Base-by-base conservation (phyloP, 441 rosid genomes). In the Manihot esculenta region DNA sequence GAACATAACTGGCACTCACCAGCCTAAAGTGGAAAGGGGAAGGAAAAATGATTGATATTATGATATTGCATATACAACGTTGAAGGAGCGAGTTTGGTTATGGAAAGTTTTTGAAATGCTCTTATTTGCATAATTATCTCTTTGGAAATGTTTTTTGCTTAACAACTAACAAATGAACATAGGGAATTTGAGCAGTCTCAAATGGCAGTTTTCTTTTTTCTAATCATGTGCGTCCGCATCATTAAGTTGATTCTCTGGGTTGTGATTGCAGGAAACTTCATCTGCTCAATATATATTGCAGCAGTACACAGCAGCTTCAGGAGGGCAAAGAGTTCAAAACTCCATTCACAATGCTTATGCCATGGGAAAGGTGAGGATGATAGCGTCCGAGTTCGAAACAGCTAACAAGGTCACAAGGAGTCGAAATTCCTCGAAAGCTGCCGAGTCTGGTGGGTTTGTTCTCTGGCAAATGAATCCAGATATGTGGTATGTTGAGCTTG, bases 401-500 rank as follows among this genome's bases (percentile, higher is more conserved):
- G 87, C 86, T 1, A 81, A 83, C 48, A 91, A 89, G 72, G 85
- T 83, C 45, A 82, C 83, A 8, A 89, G 66, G 76, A 84, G 76
- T 73, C 79, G 82, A 74, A 85, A 84, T 62, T 84, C 89, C 6
- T 85, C 92, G 1, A 91, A 85, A 78, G 85, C 86, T 23, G 86
- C 83, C 0, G 97, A 91, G 68, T 85, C 93, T 0, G 97, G 97
- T 61, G 87, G 93, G 21, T 91, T 91, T 78, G 94, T 91, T 21
- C 76, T 91, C 66, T 91, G 97, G 97, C 97, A 89, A 78, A 91
- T 91, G 97, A 86, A 80, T 69, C 93, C 97, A 1, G 92, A 87
- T 63, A 89, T 86, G 94, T 91, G 97, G 97, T 91, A 89, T 60
- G 89, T 89, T 77, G 94, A 91, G 80, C 91, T 91, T 38, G 94